Evolutionary conservation across 192 early-diverging fungal species (phyloP).

Genomic region (Coemansia sp.): DNA sequence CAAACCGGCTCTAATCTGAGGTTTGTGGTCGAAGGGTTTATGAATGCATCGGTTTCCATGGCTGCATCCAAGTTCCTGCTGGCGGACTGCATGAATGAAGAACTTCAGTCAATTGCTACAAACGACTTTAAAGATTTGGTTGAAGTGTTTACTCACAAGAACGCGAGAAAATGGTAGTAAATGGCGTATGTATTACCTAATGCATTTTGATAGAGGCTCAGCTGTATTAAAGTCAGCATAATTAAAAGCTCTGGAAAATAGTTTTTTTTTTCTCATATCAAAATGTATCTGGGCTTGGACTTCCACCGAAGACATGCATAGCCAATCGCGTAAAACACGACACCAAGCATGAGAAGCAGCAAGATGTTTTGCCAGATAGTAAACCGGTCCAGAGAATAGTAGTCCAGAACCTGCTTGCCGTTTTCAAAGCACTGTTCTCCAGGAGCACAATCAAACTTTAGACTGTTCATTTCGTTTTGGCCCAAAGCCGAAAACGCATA

Average conservation of each 20-base stretch:
- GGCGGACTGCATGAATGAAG: background rate
- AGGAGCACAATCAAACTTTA: constrained; percentile 29
- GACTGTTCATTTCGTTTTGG: constrained; percentile 46
- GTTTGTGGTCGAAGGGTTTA: constrained; percentile 60
- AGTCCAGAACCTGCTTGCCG: constrained; percentile 30
- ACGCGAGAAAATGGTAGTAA: constrained; percentile 33
- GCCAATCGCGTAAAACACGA: constrained; percentile 17
- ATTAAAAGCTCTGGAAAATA: too few relatives aligned
- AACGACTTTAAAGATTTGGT: constrained; percentile 25
- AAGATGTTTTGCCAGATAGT: constrained; percentile 39
- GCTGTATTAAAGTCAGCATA: too few relatives aligned
- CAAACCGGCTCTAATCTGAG: constrained; percentile 59
- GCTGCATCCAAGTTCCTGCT: constrained; percentile 38
- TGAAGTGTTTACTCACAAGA: constrained; percentile 39
- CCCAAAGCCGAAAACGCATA: constrained; percentile 35
- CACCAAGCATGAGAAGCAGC: constrained; percentile 42
- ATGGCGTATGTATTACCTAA: background rate
- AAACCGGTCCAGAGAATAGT: constrained; percentile 39
- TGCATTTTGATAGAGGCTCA: background rate
- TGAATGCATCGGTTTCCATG: constrained; percentile 54
- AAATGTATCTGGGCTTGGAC: constrained; percentile 50
- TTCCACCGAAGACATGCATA: constrained; percentile 46
- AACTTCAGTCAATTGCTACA: constrained; percentile 14
- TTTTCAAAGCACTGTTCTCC: constrained; percentile 30
- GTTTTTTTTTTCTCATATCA: constrained; percentile 13